Evolutionary conservation across 2,329 filamentous ascomycete genomes (phyloP).

Genomic region (Paracoccidioides lutzii): DNA sequence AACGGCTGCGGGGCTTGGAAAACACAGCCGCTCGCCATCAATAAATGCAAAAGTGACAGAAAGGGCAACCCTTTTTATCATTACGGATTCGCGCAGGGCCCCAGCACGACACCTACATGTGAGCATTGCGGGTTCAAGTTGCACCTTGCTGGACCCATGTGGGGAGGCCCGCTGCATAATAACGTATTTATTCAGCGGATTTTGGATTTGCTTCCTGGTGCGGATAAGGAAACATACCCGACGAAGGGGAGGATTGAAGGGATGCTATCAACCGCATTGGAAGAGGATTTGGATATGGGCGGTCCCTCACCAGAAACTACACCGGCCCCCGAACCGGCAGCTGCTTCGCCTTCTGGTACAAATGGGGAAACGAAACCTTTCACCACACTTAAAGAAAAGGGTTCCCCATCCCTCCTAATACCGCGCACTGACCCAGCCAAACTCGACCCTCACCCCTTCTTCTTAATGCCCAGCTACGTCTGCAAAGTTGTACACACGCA

Average conservation of each 20-base stretch:
- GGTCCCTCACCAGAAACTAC: conserved; percentile 3
- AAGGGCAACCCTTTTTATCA: conserved; percentile 64
- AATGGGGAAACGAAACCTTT: background rate
- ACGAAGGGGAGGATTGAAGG: conserved; percentile 74
- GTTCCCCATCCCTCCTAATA: conserved; percentile 22
- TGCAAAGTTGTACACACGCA: conserved; percentile 65
- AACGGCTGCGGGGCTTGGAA: conserved; percentile 83
- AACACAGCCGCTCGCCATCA: conserved; percentile 63
- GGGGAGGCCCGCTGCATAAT: conserved; percentile 77
- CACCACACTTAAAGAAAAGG: background rate
- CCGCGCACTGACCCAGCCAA: conserved; percentile 46
- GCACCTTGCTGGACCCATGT: conserved; percentile 90
- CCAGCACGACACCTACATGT: conserved; percentile 54
- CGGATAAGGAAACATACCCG: conserved; percentile 58
- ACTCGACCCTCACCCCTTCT: conserved; percentile 70
- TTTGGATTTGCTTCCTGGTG: conserved; percentile 55
- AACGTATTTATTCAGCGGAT: conserved; percentile 68
- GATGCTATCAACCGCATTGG: conserved; percentile 78
- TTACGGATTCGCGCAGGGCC: conserved; percentile 59
- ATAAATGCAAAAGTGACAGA: conserved; percentile 54
- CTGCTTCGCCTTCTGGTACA: background rate
- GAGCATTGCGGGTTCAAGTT: conserved; percentile 75
- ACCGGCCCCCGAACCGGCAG: conserved; percentile 4
- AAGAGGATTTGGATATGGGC: conserved; percentile 47
- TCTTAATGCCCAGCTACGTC: conserved; percentile 62